These are phyloP conservation scores for Lipomyces oligophaga DNA, from an alignment of 805 yeast species.

Conservation along the genomic window DNA sequence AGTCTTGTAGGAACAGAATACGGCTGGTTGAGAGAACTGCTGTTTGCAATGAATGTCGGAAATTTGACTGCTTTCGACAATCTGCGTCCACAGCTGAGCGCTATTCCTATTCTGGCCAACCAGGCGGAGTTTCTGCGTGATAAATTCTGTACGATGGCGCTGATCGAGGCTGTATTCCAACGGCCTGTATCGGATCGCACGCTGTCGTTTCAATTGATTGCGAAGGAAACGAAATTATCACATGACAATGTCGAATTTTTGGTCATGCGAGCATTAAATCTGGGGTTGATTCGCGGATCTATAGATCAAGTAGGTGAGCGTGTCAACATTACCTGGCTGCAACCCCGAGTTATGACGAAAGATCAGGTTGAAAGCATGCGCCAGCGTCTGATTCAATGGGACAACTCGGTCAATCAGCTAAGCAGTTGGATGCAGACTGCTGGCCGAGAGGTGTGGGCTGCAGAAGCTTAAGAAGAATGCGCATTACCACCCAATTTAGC, in stretches of 20 bases:
- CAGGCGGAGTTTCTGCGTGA: conserved; percentile 71
- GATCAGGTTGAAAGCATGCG: conserved; percentile 77
- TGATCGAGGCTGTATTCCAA: conserved; percentile 78
- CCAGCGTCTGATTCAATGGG: conserved; percentile 73
- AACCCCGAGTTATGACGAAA: conserved; percentile 85
- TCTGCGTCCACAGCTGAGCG: conserved; percentile 42
- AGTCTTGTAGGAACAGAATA: conserved; percentile 49
- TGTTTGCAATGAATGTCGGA: conserved; percentile 72
- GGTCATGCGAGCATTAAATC: conserved; percentile 84
- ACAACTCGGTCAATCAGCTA: conserved; percentile 62
- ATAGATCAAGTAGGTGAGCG: conserved; percentile 82
- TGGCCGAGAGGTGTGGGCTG: conserved; percentile 47
- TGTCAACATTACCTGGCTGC: conserved; percentile 87
- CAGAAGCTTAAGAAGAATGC: conserved; percentile 10
- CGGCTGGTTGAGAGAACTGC: conserved; percentile 68
- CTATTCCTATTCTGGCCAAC: conserved; percentile 54
- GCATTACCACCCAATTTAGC: no score
- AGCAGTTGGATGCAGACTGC: conserved; percentile 56
- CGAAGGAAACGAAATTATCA: conserved; percentile 60
- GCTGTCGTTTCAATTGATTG: conserved; percentile 68
- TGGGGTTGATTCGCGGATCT: conserved; percentile 79
- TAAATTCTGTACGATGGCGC: conserved; percentile 87
- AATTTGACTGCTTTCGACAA: conserved; percentile 63
- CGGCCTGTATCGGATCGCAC: conserved; percentile 72
- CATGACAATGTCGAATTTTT: conserved; percentile 80